phyloP scores from a whole-genome alignment of 768 basidiomycete genomes.

The Podaxis sp. region DNA sequence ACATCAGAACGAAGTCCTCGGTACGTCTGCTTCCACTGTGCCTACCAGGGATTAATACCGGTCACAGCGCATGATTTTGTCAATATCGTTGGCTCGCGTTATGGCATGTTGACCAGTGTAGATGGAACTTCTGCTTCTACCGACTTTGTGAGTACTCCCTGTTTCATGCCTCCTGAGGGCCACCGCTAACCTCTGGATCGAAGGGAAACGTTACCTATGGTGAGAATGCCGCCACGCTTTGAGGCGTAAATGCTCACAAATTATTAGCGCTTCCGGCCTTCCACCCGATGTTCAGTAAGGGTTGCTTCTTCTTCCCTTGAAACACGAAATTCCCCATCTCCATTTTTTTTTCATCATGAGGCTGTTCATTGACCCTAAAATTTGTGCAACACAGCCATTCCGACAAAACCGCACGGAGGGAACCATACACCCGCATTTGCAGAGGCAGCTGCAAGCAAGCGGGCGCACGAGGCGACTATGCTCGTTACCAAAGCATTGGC shows the following conservation, averaged over 20 bases:
- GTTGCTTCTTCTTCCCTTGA: neutral
- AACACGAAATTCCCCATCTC: slow-evolving; percentile 20
- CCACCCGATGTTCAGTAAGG: slow-evolving; percentile 59
- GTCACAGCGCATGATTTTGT: slow-evolving; percentile 49
- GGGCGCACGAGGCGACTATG: slow-evolving; percentile 62
- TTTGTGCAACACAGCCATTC: slow-evolving; percentile 46
- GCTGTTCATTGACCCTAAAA: neutral
- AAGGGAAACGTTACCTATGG: slow-evolving; percentile 77
- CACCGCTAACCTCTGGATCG: neutral
- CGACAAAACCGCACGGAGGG: slow-evolving; percentile 64
- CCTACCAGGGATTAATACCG: neutral
- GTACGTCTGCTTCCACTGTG: slow-evolving; percentile 21
- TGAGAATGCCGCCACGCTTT: slow-evolving; percentile 19
- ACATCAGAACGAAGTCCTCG: slow-evolving; percentile 52
- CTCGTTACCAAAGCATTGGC: slow-evolving; percentile 57
- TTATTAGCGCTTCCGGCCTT: slow-evolving; percentile 52
- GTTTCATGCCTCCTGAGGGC: neutral
- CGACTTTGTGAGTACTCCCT: slow-evolving; percentile 59
- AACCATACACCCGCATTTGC: slow-evolving; percentile 74
- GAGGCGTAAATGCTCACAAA: neutral
- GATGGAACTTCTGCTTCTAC: slow-evolving; percentile 55
- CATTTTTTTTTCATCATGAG: neutral
- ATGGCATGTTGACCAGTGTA: slow-evolving; percentile 32
- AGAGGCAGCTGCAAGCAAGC: slow-evolving; percentile 48
- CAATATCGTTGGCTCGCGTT: slow-evolving; percentile 38